Evolutionary conservation across 768 basidiomycete species (phyloP).

Genomic region (Lentinula boryana): DNA sequence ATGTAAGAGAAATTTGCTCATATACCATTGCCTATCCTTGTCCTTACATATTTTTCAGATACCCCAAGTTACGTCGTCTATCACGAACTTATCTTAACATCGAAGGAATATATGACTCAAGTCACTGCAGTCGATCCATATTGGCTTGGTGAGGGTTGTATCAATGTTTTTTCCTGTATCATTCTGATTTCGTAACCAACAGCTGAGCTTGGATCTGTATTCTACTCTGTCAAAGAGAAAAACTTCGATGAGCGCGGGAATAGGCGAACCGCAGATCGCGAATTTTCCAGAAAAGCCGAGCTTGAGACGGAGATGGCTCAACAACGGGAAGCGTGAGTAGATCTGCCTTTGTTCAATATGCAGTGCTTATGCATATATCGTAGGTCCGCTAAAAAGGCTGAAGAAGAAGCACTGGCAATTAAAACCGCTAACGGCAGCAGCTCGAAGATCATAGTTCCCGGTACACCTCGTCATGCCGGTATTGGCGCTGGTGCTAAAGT

Average conservation of each 20-base stretch:
- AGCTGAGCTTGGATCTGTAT: constrained; percentile 94
- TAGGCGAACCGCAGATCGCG: constrained; percentile 72
- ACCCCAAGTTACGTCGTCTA: constrained; percentile 97
- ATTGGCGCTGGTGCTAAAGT: constrained; percentile 59
- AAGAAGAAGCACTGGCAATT: constrained; percentile 51
- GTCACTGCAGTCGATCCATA: constrained; percentile 98
- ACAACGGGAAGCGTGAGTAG: constrained; percentile 67
- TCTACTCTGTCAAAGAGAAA: constrained; percentile 97
- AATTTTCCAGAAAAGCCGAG: constrained; percentile 89
- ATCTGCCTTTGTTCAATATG: not conserved
- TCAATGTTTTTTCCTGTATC: not conserved
- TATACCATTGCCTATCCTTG: constrained; percentile 6
- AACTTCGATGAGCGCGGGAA: constrained; percentile 89
- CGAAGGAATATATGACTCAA: constrained; percentile 98
- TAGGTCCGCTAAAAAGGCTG: constrained; percentile 58
- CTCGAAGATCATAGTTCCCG: constrained; percentile 70
- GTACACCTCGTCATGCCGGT: constrained; percentile 71
- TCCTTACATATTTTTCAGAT: constrained; percentile 37
- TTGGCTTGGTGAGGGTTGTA: constrained; percentile 73
- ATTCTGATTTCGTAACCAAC: constrained; percentile 8
- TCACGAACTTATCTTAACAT: constrained; percentile 92
- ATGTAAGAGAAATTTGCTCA: constrained; percentile 47
- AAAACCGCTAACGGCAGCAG: constrained; percentile 47
- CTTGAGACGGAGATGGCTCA: constrained; percentile 88
- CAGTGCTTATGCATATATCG: not conserved